Percentiles rank a stretch among this genome's conserved stretches.
Evolutionary conservation across 2,329 filamentous ascomycete genomes (phyloP).

Genomic region (Nemania diffusa): DNA sequence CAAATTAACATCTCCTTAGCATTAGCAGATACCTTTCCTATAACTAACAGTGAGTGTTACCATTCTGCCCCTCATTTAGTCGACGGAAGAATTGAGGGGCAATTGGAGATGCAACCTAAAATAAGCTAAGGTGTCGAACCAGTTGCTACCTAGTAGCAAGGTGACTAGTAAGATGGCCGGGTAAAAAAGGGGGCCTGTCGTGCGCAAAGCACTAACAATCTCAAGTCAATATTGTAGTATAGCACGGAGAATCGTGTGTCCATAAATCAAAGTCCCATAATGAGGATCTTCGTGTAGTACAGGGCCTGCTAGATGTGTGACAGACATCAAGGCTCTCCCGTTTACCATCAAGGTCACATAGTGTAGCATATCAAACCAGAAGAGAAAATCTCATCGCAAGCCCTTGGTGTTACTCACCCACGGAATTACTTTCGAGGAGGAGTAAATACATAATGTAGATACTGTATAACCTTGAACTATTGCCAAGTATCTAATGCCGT

Average conservation of each 20-base stretch:
- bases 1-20: background rate
- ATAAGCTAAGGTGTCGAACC: background rate
- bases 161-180: slow-evolving; percentile 13
- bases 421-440: background rate
- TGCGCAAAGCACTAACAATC: background rate
- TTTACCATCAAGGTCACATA: background rate
- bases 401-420: background rate
- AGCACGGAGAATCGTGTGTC: slow-evolving; percentile 35
- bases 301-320: background rate
- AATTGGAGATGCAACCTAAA: slow-evolving; percentile 38
- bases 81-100: slow-evolving; percentile 54
- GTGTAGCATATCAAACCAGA: background rate
- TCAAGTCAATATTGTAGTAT: background rate
- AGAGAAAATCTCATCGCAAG: background rate
- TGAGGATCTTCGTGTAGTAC: background rate
- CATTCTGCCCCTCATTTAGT: slow-evolving; percentile 35
- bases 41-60: slow-evolving; percentile 33
- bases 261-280: slow-evolving; percentile 32
- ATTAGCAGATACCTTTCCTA: slow-evolving; percentile 15
- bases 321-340: background rate
- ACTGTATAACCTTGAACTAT: too few species aligned
- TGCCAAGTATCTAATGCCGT: background rate
- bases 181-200: slow-evolving; percentile 19
- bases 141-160: slow-evolving; percentile 1
- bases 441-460: too few species aligned